Evolutionary conservation across 2,329 filamentous ascomycete genomes (phyloP).

Genomic region (Hypoxylon sp.): DNA sequence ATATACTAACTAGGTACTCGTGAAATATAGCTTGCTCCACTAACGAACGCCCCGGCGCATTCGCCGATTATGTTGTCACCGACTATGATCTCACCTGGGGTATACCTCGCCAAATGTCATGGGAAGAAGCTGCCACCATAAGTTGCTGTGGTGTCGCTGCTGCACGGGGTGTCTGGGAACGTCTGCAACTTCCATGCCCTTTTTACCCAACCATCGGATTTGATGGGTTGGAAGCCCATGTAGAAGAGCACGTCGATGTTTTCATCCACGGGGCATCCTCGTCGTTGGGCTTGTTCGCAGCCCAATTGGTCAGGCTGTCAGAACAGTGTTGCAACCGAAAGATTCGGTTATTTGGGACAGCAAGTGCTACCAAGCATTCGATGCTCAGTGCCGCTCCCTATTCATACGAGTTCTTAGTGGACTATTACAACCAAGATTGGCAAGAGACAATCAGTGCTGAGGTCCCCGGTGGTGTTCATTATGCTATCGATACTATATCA

Average conservation of each 20-base stretch:
- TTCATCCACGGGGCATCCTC: conserved; percentile 18
- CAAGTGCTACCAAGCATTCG: conserved; percentile 1
- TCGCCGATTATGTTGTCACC: conserved; percentile 12
- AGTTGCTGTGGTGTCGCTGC: conserved; percentile 5
- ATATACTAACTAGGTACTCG: not conserved
- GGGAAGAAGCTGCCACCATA: conserved; percentile 6
- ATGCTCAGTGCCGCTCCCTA: not conserved
- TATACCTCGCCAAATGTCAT: not conserved
- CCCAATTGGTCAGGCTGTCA: not conserved
- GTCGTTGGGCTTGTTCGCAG: conserved; percentile 5
- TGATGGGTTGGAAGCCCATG: no score
- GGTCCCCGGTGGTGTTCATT: conserved; percentile 3
- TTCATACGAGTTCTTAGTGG: not conserved
- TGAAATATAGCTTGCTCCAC: conserved; percentile 4
- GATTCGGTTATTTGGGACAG: conserved; percentile 6
- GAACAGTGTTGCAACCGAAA: not conserved
- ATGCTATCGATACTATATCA: conserved; percentile 9
- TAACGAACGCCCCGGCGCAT: conserved; percentile 16
- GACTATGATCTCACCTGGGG: conserved; percentile 7
- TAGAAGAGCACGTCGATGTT: conserved; percentile 1
- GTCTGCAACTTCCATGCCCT: conserved; percentile 3
- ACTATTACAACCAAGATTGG: conserved; percentile 5
- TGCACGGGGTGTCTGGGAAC: conserved; percentile 7
- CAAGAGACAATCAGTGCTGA: not conserved
- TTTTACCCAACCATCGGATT: not conserved